phyloP scores from a whole-genome alignment of 1,284 basidiomycete species.

The Retiboletus fuscus region DNA sequence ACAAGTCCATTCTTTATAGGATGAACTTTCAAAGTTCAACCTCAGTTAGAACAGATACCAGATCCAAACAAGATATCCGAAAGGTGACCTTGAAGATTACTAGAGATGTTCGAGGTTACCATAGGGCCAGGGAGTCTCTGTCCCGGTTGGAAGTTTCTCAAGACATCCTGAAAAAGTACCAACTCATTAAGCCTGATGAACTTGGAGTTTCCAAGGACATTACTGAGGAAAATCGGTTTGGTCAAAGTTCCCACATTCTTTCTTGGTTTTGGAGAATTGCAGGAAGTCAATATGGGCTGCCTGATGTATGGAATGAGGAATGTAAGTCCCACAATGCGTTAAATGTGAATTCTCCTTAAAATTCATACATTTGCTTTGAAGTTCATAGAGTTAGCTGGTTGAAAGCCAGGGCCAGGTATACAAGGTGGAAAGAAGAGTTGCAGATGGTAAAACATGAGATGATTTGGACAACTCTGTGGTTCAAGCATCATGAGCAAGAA shows the following conservation, averaged over 20 bases:
- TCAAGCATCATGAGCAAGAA: conserved; percentile 12
- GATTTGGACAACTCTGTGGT: conserved; percentile 26
- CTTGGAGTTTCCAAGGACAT: conserved; percentile 29
- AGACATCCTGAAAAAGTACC: conserved; percentile 15
- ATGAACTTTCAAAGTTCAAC: conserved; percentile 16
- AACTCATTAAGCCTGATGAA: conserved; percentile 9
- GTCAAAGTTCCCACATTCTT: conserved; percentile 25
- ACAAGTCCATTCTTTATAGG: conserved; percentile 26
- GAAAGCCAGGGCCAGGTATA: conserved; percentile 12
- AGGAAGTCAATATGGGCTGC: no score
- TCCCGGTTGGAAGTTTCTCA: neutral
- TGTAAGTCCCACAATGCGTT: no score
- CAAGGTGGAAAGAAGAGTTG: conserved; percentile 24
- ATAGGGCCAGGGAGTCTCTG: conserved; percentile 10
- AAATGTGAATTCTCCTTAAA: no score
- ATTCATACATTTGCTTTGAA: no score
- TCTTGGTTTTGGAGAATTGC: conserved; percentile 38
- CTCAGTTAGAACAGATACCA: conserved; percentile 21
- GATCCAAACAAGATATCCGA: conserved; percentile 22
- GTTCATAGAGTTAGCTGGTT: no score
- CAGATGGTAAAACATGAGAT: conserved; percentile 29
- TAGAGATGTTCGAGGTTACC: conserved; percentile 18
- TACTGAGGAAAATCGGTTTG: conserved; percentile 26
- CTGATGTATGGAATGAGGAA: no score
- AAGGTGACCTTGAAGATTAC: conserved; percentile 19